Conservation (phyloP, 441 rosid species). For the Populus trichocarpa region DNA sequence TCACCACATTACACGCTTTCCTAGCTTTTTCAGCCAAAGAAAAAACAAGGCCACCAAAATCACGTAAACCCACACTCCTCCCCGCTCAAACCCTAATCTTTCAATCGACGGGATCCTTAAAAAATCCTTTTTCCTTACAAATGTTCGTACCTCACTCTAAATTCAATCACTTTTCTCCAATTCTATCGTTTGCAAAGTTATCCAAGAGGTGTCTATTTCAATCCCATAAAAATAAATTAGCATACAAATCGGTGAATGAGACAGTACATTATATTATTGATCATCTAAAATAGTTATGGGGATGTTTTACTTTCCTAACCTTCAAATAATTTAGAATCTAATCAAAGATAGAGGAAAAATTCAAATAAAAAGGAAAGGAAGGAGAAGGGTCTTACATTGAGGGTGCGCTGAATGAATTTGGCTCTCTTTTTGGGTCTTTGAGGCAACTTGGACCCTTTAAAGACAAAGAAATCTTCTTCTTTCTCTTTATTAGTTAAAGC, state of each 20-base stretch:
- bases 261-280: background rate
- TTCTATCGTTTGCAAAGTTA: background rate
- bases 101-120: background rate
- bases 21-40: background rate
- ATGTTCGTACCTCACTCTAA: too few relatives aligned
- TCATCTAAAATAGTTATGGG: too few relatives aligned
- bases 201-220: too few relatives aligned
- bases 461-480: slow-evolving; percentile 65
- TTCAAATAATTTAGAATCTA: background rate
- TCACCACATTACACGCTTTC: background rate
- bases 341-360: background rate
- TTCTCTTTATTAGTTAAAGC: slow-evolving; percentile 72
- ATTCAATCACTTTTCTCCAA: background rate
- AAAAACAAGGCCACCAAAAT: background rate
- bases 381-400: slow-evolving; percentile 51
- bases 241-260: background rate
- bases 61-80: slow-evolving; percentile 8
- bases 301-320: too few relatives aligned
- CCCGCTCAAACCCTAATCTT: background rate
- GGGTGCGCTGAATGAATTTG: slow-evolving; percentile 66
- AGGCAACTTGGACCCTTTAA: slow-evolving; percentile 70
- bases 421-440: too few relatives aligned
- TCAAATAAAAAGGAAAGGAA: too few relatives aligned
- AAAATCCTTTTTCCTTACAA: background rate
- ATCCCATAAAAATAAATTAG: background rate